These are phyloP conservation scores for Cladosporium phlei DNA, from an alignment of 2,329 filamentous ascomycete species.

Conservation along the genomic window DNA sequence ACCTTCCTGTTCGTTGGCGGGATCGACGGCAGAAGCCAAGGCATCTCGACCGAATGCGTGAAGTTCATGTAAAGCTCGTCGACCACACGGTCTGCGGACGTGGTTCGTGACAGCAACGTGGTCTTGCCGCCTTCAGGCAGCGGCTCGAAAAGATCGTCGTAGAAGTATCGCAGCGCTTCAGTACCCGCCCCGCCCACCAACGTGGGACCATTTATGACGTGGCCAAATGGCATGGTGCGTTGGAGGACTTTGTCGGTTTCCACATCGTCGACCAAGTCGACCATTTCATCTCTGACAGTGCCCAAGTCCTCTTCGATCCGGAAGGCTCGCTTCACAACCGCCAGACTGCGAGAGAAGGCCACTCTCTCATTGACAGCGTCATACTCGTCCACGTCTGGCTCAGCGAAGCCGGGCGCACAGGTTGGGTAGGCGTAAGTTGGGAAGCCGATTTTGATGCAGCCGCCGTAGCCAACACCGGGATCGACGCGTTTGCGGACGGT, in stretches of 20 bases:
- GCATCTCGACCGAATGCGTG: slow-evolving; percentile 52
- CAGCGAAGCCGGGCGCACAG: slow-evolving; percentile 63
- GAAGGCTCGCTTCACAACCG: slow-evolving; percentile 57
- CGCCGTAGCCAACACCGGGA: slow-evolving; percentile 47
- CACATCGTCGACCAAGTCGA: slow-evolving; percentile 9
- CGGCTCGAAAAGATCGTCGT: slow-evolving; percentile 53
- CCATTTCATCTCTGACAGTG: slow-evolving; percentile 37
- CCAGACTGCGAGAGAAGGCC: slow-evolving; percentile 64
- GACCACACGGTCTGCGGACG: slow-evolving; percentile 55
- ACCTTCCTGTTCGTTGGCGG: slow-evolving; percentile 53
- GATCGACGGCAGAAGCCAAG: slow-evolving; percentile 57
- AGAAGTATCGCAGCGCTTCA: slow-evolving; percentile 48
- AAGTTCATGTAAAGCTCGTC: slow-evolving; percentile 57
- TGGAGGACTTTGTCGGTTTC: slow-evolving; percentile 30
- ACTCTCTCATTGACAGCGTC: slow-evolving; percentile 60
- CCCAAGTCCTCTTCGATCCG: slow-evolving; percentile 44
- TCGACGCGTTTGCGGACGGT: slow-evolving; percentile 47
- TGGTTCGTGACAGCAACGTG: slow-evolving; percentile 53
- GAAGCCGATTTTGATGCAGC: slow-evolving; percentile 42
- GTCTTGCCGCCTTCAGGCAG: slow-evolving; percentile 47
- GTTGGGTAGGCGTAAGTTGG: slow-evolving; percentile 52
- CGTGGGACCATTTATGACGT: slow-evolving; percentile 42
- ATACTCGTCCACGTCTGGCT: slow-evolving; percentile 64
- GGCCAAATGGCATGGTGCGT: slow-evolving; percentile 36
- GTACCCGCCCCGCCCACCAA: slow-evolving; percentile 43